Percentiles rank a stretch among this genome's conserved stretches.
Evolutionary conservation across 1,284 basidiomycete genomes (phyloP).

Genomic region (Moesziomyces sp.): DNA sequence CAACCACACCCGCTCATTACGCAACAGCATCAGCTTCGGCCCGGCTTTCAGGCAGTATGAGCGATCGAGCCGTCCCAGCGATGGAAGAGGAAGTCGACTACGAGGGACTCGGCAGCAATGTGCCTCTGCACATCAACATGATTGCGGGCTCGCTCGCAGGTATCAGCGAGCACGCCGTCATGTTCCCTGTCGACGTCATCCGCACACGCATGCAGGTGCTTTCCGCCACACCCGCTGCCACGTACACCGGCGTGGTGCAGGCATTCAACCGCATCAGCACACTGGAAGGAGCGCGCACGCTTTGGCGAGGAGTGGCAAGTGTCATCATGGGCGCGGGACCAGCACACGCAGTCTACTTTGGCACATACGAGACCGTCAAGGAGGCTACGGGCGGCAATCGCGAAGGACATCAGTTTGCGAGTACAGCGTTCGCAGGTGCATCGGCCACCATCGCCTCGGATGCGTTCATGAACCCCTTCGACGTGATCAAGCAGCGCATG

Average conservation of each 20-base stretch:
- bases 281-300: slow-evolving; percentile 86
- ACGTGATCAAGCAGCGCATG: slow-evolving; percentile 99
- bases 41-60: slow-evolving; percentile 19
- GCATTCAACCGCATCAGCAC: slow-evolving; percentile 89
- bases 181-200: slow-evolving; percentile 98
- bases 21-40: slow-evolving; percentile 2
- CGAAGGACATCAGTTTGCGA: slow-evolving; percentile 81
- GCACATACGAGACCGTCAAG: slow-evolving; percentile 92
- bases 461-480: slow-evolving; percentile 99
- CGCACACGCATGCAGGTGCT: slow-evolving; percentile 99
- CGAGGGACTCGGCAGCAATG: slow-evolving; percentile 62
- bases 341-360: slow-evolving; percentile 98
- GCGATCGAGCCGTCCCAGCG: slow-evolving; percentile 44
- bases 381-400: slow-evolving; percentile 89
- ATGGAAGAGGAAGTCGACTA: slow-evolving; percentile 64
- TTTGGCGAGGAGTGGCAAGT: slow-evolving; percentile 97
- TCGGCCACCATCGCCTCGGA: slow-evolving; percentile 94
- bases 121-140: slow-evolving; percentile 81
- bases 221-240: slow-evolving; percentile 78
- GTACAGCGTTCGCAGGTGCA: slow-evolving; percentile 91
- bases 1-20: background rate
- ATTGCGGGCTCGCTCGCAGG: slow-evolving; percentile 95
- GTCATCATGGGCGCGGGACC: slow-evolving; percentile 97
- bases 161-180: slow-evolving; percentile 98
- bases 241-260: slow-evolving; percentile 88